Evolutionary conservation across 2,329 filamentous ascomycete genomes (phyloP).

Genomic region (Aspergillus alliaceus): DNA sequence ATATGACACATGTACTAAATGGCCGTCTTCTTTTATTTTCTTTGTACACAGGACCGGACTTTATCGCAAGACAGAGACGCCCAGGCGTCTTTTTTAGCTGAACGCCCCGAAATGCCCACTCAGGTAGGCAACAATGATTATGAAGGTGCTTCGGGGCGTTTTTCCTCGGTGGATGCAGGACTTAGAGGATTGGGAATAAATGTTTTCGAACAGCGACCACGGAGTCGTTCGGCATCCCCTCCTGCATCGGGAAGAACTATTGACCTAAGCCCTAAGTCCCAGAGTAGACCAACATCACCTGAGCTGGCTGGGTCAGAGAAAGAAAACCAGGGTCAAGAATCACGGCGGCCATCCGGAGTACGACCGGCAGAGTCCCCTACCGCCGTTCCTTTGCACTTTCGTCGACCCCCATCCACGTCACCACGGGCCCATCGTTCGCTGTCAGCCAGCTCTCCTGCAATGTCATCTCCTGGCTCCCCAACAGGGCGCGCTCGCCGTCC

Average conservation of each 20-base stretch:
- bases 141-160: conserved; percentile 49
- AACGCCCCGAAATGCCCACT: conserved; percentile 60
- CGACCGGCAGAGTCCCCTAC: conserved; percentile 48
- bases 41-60: conserved; percentile 33
- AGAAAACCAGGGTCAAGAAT: conserved; percentile 14
- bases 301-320: conserved; percentile 15
- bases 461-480: conserved; percentile 43
- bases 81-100: conserved; percentile 62
- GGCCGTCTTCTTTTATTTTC: conserved; percentile 23
- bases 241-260: conserved; percentile 28
- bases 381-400: conserved; percentile 57
- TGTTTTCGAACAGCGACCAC: conserved; percentile 24
- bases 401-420: conserved; percentile 47
- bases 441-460: conserved; percentile 39
- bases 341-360: conserved; percentile 31
- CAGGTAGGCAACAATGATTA: conserved; percentile 39
- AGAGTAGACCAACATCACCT: conserved; percentile 36
- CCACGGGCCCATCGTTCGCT: conserved; percentile 45
- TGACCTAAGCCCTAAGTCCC: conserved; percentile 30
- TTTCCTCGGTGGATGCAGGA: conserved; percentile 18
- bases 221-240: conserved; percentile 39
- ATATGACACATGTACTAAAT: conserved; percentile 33
- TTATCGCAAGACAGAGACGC: conserved; percentile 36
- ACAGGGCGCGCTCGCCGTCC: conserved; percentile 47
- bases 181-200: conserved; percentile 21